Percentiles rank a stretch among this genome's conserved stretches.
Evolutionary conservation across 257 asterid genomes (phyloP).

Genomic region (Hygrophila difformis): DNA sequence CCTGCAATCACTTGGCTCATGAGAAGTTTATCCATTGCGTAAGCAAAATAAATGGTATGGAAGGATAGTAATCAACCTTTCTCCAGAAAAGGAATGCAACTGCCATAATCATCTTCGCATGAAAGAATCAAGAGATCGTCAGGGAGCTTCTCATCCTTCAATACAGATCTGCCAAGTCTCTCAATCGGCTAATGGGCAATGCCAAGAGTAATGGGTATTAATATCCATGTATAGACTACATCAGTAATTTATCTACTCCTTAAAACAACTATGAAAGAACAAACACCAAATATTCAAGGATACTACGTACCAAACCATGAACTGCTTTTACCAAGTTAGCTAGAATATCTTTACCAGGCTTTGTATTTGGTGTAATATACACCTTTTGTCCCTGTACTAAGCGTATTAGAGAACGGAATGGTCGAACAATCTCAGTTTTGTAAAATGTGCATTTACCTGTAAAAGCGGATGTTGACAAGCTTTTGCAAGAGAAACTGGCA

Average conservation of each 20-base stretch:
- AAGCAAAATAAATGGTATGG: not conserved
- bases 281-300: slow-evolving; percentile 1
- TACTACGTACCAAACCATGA: slow-evolving; percentile 66
- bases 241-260: too few species aligned
- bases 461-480: slow-evolving; percentile 78
- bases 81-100: slow-evolving; percentile 76
- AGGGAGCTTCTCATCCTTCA: slow-evolving; percentile 46
- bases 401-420: slow-evolving; percentile 19
- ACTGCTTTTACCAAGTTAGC: slow-evolving; percentile 75
- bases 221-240: too few species aligned
- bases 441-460: slow-evolving; percentile 37
- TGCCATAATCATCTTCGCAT: slow-evolving; percentile 86
- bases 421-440: slow-evolving; percentile 7
- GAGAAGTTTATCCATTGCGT: slow-evolving; percentile 5
- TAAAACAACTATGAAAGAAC: slow-evolving; percentile 11
- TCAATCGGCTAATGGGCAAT: slow-evolving; percentile 58
- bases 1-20: slow-evolving; percentile 39
- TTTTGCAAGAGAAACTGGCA: slow-evolving; percentile 71
- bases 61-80: slow-evolving; percentile 46
- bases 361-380: slow-evolving; percentile 77
- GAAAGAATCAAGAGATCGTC: slow-evolving; percentile 73
- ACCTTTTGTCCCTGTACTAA: slow-evolving; percentile 77
- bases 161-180: slow-evolving; percentile 75
- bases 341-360: slow-evolving; percentile 82
- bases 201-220: too few species aligned